Percentiles rank a stretch among this genome's conserved stretches.
phyloP scores from a whole-genome alignment of 2,329 filamentous ascomycete genomes.

The Fusarium sp. region DNA sequence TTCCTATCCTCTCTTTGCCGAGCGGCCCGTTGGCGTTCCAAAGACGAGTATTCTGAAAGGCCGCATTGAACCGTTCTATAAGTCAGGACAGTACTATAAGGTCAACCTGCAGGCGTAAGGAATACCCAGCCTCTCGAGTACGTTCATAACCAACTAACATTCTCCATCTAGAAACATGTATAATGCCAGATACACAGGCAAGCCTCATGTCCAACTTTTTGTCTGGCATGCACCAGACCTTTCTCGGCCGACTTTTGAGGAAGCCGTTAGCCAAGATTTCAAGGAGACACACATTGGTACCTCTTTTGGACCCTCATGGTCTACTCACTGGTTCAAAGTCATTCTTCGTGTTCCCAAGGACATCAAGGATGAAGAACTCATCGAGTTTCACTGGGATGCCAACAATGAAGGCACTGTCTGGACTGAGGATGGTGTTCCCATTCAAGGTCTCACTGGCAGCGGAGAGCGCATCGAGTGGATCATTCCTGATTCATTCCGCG shows the following conservation, averaged over 20 bases:
- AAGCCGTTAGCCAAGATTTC: slow-evolving; percentile 80
- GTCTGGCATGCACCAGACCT: slow-evolving; percentile 86
- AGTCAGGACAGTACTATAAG: slow-evolving; percentile 78
- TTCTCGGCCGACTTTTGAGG: slow-evolving; percentile 83
- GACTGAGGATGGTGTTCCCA: slow-evolving; percentile 86
- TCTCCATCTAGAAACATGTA: slow-evolving; percentile 48
- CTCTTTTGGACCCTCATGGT: slow-evolving; percentile 92
- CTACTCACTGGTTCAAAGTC: slow-evolving; percentile 96
- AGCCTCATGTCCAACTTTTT: slow-evolving; percentile 81
- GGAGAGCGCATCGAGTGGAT: slow-evolving; percentile 93
- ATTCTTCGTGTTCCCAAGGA: slow-evolving; percentile 78
- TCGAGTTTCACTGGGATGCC: slow-evolving; percentile 98
- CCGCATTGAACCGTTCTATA: slow-evolving; percentile 83
- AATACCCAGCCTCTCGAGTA: neutral
- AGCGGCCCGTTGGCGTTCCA: slow-evolving; percentile 73
- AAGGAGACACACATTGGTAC: slow-evolving; percentile 77
- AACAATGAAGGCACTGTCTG: slow-evolving; percentile 95
- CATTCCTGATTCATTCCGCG: slow-evolving; percentile 80
- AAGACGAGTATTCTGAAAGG: slow-evolving; percentile 88
- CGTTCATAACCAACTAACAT: slow-evolving; percentile 17
- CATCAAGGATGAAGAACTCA: slow-evolving; percentile 76
- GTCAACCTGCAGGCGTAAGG: slow-evolving; percentile 76
- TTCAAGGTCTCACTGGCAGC: slow-evolving; percentile 91
- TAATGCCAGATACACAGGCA: slow-evolving; percentile 63
- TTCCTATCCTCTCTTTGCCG: slow-evolving; percentile 62